Evolutionary conservation across 768 basidiomycete genomes (phyloP), one percentile per base, ranked within the genome.

Genomic region (Nidularia sp.): DNA sequence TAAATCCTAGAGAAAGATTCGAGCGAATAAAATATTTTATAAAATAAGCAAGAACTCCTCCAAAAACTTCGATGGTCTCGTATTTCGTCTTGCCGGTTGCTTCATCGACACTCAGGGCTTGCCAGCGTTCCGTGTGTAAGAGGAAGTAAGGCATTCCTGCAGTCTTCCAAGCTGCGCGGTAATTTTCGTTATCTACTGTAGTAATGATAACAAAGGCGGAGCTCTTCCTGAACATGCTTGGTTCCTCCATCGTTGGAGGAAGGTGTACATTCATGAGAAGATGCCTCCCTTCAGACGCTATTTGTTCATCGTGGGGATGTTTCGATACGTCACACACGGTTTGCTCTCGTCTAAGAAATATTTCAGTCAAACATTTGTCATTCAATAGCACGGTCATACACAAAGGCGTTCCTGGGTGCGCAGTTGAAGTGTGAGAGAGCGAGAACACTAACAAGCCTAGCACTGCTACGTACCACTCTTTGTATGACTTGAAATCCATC

Each of bases 51-150:
- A 79, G 50, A 1, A 77, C 13, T 0, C 85, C 85, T 13, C 65
- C 64, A 48, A 87, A 88, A 31, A 80, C 81, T 60, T 85, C 84
- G 6, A 75, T 65, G 4, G 78, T 80, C 64, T 88, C 85, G 55
- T 90, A 90, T 46, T 72, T 75, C 31, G 85, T 86, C 57, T 70
- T 69, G 57, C 79, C 76, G 35, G 76, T 80, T 1, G 70, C 73
- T 39, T 72, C 78, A 34, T 65, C 67, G 6, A 75, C 70, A 32
- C 69, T 77, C 49, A 90, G 62, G 52, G 70, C 71, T 64, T 90
- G 87, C 86, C 85, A 88, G 12, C 88, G 74, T 53, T 81, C 79
- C 2, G 79, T 67, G 31, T 55, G 52, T 31, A 88, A 56, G n/a
- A 85, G 53, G 74, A 78, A 83, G 0, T 53, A 36, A 1, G 81